Evolutionary conservation across 106 monocot genomes (phyloP), one percentile per base, ranked within the genome.

Genomic region (Alisma plantagoaquatica): DNA sequence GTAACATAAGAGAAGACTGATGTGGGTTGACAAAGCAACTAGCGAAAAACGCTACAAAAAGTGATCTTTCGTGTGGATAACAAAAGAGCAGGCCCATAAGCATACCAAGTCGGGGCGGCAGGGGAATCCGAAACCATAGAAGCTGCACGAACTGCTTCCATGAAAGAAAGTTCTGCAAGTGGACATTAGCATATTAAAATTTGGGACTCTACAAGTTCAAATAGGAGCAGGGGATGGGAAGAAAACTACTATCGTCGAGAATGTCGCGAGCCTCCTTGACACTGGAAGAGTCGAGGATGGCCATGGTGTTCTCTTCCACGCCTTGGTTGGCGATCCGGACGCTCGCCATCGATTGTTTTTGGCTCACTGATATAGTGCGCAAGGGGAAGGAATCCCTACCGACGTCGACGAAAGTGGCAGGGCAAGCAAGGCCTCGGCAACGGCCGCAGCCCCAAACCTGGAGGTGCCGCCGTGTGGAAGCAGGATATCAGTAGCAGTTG

Each of bases 261-360:
- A 85, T 19, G 60, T 98, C 85, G 31, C 62, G 74, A 20, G 73
- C 46, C n/a, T 86, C 73, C 48, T 41, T 79, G 69, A 89, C 63
- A 47, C 81, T 89, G 42, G 89, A 73, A 31, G 79, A 79, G 57
- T 98, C 90, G 66, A 98, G 81, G 49, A 98, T 74, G 59, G 96
- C 90, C 76, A 98, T 51, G 32, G 60, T 70, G 69, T 85, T 85
- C 59, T 70, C 90, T 41, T 98, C 96, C 58, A 89, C 41, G 2
- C 70, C 75, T 22, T 54, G 48, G 18, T 67, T 66, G 30, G 56
- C 53, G 2, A 12, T 64, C 26, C 11, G 20, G 27, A 43, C 33
- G 31, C 25, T 62, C 32, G 33, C 67, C 73, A 73, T 73, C n/a
- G 56, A 38, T n/a, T n/a, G n/a, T n/a, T n/a, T n/a, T n/a, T n/a